phyloP scores from a whole-genome alignment of 2,329 filamentous ascomycete genomes.

The Trichoderma koningiopsis region DNA sequence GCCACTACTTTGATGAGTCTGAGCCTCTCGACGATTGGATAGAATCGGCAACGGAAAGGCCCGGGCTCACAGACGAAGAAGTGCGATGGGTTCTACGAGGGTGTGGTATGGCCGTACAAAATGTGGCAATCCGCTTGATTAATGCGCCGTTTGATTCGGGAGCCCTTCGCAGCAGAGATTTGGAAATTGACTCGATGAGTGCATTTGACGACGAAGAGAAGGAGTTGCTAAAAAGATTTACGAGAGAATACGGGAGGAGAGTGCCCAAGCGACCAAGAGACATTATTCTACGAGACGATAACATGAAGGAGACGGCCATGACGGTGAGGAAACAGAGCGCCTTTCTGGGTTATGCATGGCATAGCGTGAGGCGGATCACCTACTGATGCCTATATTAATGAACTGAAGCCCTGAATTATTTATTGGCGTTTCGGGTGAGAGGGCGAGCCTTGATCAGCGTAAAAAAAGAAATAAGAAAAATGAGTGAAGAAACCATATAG shows the following conservation, averaged over 20 bases:
- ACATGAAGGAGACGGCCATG: constrained; percentile 67
- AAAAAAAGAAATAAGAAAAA: background rate
- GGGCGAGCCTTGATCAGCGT: background rate
- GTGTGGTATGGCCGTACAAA: constrained; percentile 47
- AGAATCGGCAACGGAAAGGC: constrained; percentile 47
- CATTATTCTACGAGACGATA: constrained; percentile 74
- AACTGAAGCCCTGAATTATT: background rate
- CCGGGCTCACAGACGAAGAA: constrained; percentile 36
- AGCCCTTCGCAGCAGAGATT: constrained; percentile 52
- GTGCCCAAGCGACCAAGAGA: constrained; percentile 83
- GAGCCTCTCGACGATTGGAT: constrained; percentile 68
- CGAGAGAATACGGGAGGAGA: constrained; percentile 57
- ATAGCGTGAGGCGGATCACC: constrained; percentile 48
- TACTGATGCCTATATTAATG: constrained; percentile 31
- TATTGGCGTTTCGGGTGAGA: background rate
- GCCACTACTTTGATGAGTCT: constrained; percentile 88
- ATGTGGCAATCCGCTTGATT: constrained; percentile 49
- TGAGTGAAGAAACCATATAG: background rate
- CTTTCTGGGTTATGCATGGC: constrained; percentile 90
- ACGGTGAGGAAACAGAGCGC: constrained; percentile 79
- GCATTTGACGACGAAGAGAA: constrained; percentile 42
- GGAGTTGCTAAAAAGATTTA: constrained; percentile 52
- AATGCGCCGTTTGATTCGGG: constrained; percentile 51
- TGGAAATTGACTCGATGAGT: constrained; percentile 47
- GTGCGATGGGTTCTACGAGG: constrained; percentile 40